Conservation (phyloP, 371 early-diverging fungal species). For the Lichtheimia ramosa region DNA sequence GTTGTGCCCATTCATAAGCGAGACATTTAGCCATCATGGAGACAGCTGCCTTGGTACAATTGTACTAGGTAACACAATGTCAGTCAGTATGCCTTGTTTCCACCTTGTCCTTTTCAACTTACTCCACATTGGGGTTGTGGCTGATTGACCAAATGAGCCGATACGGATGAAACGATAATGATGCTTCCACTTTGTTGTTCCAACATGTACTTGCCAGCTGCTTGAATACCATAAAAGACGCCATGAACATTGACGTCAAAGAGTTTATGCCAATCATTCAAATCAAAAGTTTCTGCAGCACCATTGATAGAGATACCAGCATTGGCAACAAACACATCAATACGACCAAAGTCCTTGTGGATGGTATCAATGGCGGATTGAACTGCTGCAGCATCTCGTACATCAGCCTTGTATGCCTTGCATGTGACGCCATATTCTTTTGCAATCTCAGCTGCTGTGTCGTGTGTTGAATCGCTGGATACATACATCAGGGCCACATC, state of each 20-base stretch:
- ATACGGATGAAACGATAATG: conserved; percentile 46
- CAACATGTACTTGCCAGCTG: conserved; percentile 43
- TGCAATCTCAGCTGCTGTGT: conserved; percentile 35
- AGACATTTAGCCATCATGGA: conserved; percentile 53
- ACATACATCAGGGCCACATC: conserved; percentile 51
- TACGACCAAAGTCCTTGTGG: conserved; percentile 38
- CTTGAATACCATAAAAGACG: conserved; percentile 44
- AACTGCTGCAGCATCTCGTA: conserved; percentile 31
- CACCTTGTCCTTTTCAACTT: conserved; percentile 28
- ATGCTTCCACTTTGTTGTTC: conserved; percentile 42
- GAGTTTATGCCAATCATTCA: conserved; percentile 37
- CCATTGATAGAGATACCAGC: conserved; percentile 44
- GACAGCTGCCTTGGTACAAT: conserved; percentile 68
- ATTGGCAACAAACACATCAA: conserved; percentile 52
- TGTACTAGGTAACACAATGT: conserved; percentile 31
- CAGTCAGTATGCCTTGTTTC: too few relatives aligned
- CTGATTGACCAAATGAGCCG: conserved; percentile 44
- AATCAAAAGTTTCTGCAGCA: conserved; percentile 31
- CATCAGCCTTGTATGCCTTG: conserved; percentile 45
- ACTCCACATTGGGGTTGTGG: conserved; percentile 48
- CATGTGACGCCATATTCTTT: conserved; percentile 35
- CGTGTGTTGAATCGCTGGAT: conserved; percentile 38
- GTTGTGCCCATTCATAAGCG: conserved; percentile 47
- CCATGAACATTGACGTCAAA: conserved; percentile 53
- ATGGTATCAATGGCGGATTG: conserved; percentile 35